phyloP scores from a whole-genome alignment of 1,284 basidiomycete genomes.

The Chalciporus sp. region DNA sequence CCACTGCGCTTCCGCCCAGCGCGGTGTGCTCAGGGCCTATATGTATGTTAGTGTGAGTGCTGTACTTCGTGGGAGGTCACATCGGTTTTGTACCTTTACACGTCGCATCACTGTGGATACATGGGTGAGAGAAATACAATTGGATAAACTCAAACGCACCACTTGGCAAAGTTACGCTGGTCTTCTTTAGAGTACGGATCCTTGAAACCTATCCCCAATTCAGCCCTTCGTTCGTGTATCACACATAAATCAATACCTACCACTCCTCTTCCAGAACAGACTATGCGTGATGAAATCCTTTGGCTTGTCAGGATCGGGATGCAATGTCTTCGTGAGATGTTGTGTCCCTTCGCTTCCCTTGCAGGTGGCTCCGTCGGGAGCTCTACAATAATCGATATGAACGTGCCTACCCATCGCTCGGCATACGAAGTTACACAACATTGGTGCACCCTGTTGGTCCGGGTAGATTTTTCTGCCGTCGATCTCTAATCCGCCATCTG shows the following conservation, averaged over 20 bases:
- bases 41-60: too few species aligned
- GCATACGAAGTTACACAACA: constrained; percentile 64
- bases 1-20: constrained; percentile 39
- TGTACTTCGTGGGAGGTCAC: too few species aligned
- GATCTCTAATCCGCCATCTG: constrained; percentile 49
- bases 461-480: constrained; percentile 56
- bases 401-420: constrained; percentile 53
- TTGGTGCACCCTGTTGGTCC: constrained; percentile 61
- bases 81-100: constrained; percentile 34
- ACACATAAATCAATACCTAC: constrained; percentile 28
- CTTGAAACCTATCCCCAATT: constrained; percentile 27
- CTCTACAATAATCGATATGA: constrained; percentile 60
- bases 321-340: constrained; percentile 45
- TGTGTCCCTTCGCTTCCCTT: constrained; percentile 44
- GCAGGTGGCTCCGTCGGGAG: constrained; percentile 39
- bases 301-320: constrained; percentile 45
- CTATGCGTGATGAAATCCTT: constrained; percentile 60
- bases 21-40: constrained; percentile 41
- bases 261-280: constrained; percentile 57
- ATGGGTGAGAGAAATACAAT: neutral
- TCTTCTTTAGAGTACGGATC: constrained; percentile 64
- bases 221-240: neutral
- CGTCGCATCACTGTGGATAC: constrained; percentile 49
- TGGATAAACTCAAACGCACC: constrained; percentile 34
- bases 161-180: constrained; percentile 53